Evolutionary conservation across 2,329 filamentous ascomycete species (phyloP), one percentile per base, ranked within the genome.

Genomic region (Lachnellula arida): DNA sequence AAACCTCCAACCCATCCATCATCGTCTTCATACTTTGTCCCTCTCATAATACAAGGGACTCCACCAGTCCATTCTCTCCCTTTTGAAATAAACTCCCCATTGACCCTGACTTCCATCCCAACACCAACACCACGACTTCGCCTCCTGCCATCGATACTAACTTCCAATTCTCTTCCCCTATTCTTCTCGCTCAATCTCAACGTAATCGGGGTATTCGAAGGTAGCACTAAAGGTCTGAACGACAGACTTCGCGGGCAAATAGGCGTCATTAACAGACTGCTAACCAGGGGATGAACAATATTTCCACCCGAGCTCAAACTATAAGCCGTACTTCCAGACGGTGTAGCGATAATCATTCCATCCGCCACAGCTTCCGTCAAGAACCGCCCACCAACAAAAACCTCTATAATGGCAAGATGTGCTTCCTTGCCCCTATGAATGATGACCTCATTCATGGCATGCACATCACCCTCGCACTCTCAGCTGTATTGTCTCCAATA

Each of bases 1-100:
- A 99, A 73, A 0, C 94, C 93, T 1, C 93, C 93, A 2, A 99
- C 93, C 94, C 94, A 99, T 17, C 93, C 91, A 71, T 97, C 93
- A 66, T 97, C 91, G 46, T 86, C 81, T 60, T 86, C 81, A 23
- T 68, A 70, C 53, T 64, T 71, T 15, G 72, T 72, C 47, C 79
- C 81, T 46, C 91, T 79, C 67, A 97, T 94, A 34, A 97, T 89
- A 69, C 91, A 96, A 2, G 94, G 94, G 14, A 97, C 92, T 11
- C 93, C 93, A 25, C 92, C 90, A 34, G 81, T 77, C 88, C 81
- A 84, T 55, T 69, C 68, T 35, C 52, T 60, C 11, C 74, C 72
- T 7, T 72, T 71, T 49, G 80, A 77, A 48, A 96, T 87, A 59
- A 87, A 82, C 72, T 97, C 93, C 23, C 91, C 92, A 67, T 89